Conservation (phyloP, 805 yeast genomes). For the Isabelozyma gotoi region DNA sequence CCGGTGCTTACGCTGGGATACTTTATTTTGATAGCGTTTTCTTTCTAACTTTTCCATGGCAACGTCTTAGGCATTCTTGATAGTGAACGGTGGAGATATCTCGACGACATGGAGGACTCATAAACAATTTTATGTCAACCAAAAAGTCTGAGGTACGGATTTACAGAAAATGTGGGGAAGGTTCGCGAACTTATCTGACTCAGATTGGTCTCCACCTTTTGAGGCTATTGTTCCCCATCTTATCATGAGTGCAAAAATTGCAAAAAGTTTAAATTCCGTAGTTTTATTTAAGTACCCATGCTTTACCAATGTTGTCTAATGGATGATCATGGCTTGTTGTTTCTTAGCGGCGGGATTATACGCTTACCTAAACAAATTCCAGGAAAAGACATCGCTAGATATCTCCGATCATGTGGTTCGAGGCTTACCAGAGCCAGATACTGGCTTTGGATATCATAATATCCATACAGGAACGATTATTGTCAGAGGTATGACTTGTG, state of each 20-base stretch:
- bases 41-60: slow-evolving; percentile 3
- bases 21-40: slow-evolving; percentile 5
- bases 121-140: too few relatives aligned
- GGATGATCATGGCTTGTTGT: slow-evolving; percentile 6
- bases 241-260: too few relatives aligned
- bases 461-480: slow-evolving; percentile 3
- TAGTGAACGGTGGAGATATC: too few relatives aligned
- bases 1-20: slow-evolving; percentile 7
- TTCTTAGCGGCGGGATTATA: slow-evolving; percentile 6
- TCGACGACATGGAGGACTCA: too few relatives aligned
- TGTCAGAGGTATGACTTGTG: slow-evolving; percentile 7
- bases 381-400: slow-evolving; percentile 2
- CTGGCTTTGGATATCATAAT: slow-evolving; percentile 2
- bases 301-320: not conserved
- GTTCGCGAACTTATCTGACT: too few relatives aligned
- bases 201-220: too few relatives aligned
- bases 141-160: too few relatives aligned
- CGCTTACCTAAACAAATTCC: slow-evolving; percentile 4
- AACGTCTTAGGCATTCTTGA: not conserved
- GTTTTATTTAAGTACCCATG: too few relatives aligned
- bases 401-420: slow-evolving; percentile 1
- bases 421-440: slow-evolving; percentile 7
- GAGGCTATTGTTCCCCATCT: too few relatives aligned
- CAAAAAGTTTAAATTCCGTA: too few relatives aligned
- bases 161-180: too few relatives aligned